Conservation (phyloP, 2,329 filamentous ascomycete genomes). For the Pestalotiopsis sp. region DNA sequence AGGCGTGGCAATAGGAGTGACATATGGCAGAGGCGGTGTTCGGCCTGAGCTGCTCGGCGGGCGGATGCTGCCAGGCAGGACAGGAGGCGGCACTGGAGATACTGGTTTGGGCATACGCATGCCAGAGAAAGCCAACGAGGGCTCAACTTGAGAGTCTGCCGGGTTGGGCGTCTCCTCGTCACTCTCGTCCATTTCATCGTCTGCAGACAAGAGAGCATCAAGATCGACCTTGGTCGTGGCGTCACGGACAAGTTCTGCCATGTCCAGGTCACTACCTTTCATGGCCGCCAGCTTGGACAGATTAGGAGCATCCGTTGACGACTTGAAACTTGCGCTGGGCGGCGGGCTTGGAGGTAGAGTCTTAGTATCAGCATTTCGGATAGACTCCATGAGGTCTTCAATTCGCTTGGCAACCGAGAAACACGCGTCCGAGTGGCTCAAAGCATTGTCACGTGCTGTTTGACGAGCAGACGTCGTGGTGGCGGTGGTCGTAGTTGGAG, state of each 20-base stretch:
- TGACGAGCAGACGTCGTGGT: slow-evolving; percentile 63
- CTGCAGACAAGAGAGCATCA: slow-evolving; percentile 51
- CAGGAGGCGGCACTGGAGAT: slow-evolving; percentile 40
- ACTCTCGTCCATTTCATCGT: slow-evolving; percentile 58
- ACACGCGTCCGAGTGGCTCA: slow-evolving; percentile 57
- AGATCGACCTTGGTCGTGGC: slow-evolving; percentile 57
- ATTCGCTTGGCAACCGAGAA: slow-evolving; percentile 53
- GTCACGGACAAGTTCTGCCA: slow-evolving; percentile 60
- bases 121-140: slow-evolving; percentile 31
- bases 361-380: slow-evolving; percentile 47
- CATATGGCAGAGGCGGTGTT: slow-evolving; percentile 41
- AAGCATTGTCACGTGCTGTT: slow-evolving; percentile 59
- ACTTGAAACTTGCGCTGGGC: slow-evolving; percentile 46
- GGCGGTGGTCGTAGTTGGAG: slow-evolving; percentile 40
- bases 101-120: slow-evolving; percentile 63
- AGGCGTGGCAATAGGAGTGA: slow-evolving; percentile 40
- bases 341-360: slow-evolving; percentile 24
- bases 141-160: slow-evolving; percentile 42
- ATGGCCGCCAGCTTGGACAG: slow-evolving; percentile 67
- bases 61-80: slow-evolving; percentile 39
- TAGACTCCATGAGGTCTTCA: slow-evolving; percentile 54
- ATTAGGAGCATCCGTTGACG: slow-evolving; percentile 64
- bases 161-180: slow-evolving; percentile 45
- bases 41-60: slow-evolving; percentile 62
- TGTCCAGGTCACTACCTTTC: slow-evolving; percentile 63